phyloP scores from a whole-genome alignment of 2,329 filamentous ascomycete species.

The Byssothecium circinans region DNA sequence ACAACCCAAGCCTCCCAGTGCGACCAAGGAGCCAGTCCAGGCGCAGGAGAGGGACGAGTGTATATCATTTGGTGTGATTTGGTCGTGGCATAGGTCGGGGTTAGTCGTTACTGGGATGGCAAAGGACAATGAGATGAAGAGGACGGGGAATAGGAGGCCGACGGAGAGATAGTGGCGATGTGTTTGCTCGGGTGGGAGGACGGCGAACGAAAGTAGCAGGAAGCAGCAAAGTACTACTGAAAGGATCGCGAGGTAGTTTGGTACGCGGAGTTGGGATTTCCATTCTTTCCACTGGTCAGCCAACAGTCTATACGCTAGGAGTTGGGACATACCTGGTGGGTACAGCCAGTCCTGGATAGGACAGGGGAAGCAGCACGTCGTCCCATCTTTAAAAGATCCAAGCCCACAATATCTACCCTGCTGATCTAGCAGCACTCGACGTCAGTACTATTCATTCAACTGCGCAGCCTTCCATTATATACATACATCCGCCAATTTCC shows the following conservation, averaged over 20 bases:
- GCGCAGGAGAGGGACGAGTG: constrained; percentile 72
- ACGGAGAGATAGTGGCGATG: constrained; percentile 85
- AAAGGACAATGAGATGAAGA: constrained; percentile 81
- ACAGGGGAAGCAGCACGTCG: constrained; percentile 80
- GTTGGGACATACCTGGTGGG: constrained; percentile 50
- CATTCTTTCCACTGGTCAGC: constrained; percentile 26
- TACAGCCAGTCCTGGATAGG: constrained; percentile 76
- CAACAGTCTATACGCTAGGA: no score
- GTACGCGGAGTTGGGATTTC: constrained; percentile 48
- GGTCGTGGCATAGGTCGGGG: constrained; percentile 76
- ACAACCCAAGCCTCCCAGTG: constrained; percentile 76
- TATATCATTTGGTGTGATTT: constrained; percentile 86
- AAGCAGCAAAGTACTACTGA: constrained; percentile 71
- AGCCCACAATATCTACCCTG: constrained; percentile 57
- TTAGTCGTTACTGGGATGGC: constrained; percentile 75
- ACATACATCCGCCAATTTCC: constrained; percentile 25
- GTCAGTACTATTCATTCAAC: background rate
- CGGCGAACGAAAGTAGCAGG: constrained; percentile 73
- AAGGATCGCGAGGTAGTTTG: constrained; percentile 75
- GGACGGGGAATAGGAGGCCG: constrained; percentile 69
- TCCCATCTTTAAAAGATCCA: constrained; percentile 45
- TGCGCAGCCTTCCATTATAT: background rate
- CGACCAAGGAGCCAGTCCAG: constrained; percentile 74
- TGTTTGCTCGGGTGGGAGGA: constrained; percentile 82
- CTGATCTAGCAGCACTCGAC: constrained; percentile 45